phyloP scores from a whole-genome alignment of 2,329 filamentous ascomycete species.

The Pyricularia sp. region DNA sequence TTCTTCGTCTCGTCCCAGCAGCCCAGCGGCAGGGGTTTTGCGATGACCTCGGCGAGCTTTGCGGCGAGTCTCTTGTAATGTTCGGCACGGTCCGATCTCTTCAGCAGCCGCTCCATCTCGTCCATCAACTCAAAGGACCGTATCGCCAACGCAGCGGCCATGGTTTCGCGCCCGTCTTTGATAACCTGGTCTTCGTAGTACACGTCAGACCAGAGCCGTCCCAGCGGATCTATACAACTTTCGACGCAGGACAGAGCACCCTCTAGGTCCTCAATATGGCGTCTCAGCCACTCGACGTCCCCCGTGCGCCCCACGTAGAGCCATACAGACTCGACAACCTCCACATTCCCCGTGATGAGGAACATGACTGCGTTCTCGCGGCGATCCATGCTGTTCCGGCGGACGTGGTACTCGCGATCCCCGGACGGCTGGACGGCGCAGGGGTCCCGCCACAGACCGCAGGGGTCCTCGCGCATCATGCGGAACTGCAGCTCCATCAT shows the following conservation, averaged over 20 bases:
- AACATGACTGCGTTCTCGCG: conserved; percentile 10
- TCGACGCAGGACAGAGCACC: conserved; percentile 5
- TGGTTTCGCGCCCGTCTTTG: conserved; percentile 10
- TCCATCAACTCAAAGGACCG: conserved; percentile 8
- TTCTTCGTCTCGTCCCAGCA: conserved; percentile 7
- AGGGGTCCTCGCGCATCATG: conserved; percentile 9
- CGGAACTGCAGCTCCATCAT: conserved; percentile 10
- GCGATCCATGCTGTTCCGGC: conserved; percentile 8
- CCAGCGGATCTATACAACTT: conserved; percentile 5
- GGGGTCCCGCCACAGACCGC: conserved; percentile 9
- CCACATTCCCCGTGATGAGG: conserved; percentile 9
- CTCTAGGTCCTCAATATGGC: conserved; percentile 6
- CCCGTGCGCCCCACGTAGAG: conserved; percentile 8
- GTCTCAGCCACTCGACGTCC: conserved; percentile 7
- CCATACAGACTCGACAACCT: conserved; percentile 9
- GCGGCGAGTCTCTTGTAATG: conserved; percentile 1
- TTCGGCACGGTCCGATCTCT: neutral
- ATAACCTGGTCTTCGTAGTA: conserved; percentile 11
- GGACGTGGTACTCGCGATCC: conserved; percentile 9
- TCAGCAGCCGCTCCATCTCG: conserved; percentile 6
- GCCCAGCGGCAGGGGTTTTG: conserved; percentile 6
- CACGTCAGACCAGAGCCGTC: conserved; percentile 9
- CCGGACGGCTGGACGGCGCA: conserved; percentile 9
- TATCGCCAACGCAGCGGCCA: conserved; percentile 7
- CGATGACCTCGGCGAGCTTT: conserved; percentile 1